Evolutionary conservation across 768 basidiomycete genomes (phyloP).

Genomic region (Chalciporus chontae): DNA sequence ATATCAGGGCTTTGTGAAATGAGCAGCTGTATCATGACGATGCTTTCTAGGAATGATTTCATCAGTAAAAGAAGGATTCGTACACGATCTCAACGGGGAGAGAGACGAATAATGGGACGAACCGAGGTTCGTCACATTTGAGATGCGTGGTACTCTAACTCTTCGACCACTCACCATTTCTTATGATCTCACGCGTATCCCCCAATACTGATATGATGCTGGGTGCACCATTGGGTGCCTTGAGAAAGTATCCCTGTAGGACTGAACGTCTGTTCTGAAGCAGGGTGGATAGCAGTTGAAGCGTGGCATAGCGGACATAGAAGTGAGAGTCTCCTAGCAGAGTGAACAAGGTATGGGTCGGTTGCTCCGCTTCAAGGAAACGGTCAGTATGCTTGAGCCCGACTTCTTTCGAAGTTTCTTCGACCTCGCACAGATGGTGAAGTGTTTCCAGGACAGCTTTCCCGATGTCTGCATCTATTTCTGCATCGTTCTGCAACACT

Average conservation of each 20-base stretch:
- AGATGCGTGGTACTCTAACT: background rate
- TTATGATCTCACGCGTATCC: conserved; percentile 84
- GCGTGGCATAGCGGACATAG: conserved; percentile 79
- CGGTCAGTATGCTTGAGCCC: conserved; percentile 81
- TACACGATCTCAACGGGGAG: background rate
- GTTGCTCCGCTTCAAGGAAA: conserved; percentile 68
- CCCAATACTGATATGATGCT: conserved; percentile 74
- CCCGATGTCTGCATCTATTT: conserved; percentile 87
- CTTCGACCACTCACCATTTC: conserved; percentile 60
- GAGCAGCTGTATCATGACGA: conserved; percentile 77
- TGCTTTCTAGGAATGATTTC: conserved; percentile 55
- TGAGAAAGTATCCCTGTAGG: conserved; percentile 91
- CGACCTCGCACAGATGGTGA: conserved; percentile 77
- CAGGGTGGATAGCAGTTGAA: conserved; percentile 78
- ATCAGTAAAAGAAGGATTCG: conserved; percentile 8
- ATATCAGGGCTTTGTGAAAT: conserved; percentile 88
- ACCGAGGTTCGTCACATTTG: background rate
- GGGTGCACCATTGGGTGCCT: conserved; percentile 70
- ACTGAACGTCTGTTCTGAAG: conserved; percentile 77
- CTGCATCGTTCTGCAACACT: conserved; percentile 82
- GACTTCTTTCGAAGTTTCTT: conserved; percentile 56
- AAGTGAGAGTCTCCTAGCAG: conserved; percentile 76
- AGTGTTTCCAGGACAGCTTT: conserved; percentile 93
- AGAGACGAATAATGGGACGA: background rate
- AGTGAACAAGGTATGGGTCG: conserved; percentile 71